These are phyloP conservation scores for Fusarium nanum DNA, from an alignment of 2,329 filamentous ascomycete genomes.

Conservation along the genomic window DNA sequence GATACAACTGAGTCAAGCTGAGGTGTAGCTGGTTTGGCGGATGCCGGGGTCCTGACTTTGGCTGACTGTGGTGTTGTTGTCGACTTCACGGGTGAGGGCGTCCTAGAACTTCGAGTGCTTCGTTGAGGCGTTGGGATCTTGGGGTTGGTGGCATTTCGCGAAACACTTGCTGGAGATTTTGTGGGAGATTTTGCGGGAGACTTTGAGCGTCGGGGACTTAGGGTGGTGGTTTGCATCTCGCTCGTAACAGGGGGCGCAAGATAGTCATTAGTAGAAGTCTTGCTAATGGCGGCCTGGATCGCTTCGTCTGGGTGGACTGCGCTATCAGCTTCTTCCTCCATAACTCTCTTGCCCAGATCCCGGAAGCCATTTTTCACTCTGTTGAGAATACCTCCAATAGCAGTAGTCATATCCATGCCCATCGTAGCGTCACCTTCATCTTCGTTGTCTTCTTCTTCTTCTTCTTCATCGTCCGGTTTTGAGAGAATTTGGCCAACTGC, in stretches of 20 bases:
- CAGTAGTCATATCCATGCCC: conserved; percentile 76
- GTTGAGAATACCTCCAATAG: conserved; percentile 70
- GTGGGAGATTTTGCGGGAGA: conserved; percentile 66
- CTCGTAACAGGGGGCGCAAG: conserved; percentile 49
- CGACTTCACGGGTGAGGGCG: conserved; percentile 44
- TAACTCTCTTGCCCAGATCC: conserved; percentile 63
- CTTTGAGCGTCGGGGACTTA: conserved; percentile 67
- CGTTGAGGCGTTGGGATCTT: conserved; percentile 57
- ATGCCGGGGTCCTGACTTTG: conserved; percentile 43
- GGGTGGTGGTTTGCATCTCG: conserved; percentile 47
- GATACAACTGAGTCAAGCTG: conserved; percentile 30
- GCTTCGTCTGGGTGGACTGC: conserved; percentile 59
- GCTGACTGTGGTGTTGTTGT: conserved; percentile 37
- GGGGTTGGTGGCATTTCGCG: conserved; percentile 59
- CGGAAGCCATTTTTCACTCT: conserved; percentile 48
- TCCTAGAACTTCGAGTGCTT: conserved; percentile 35
- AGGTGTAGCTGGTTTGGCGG: conserved; percentile 43
- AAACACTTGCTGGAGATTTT: conserved; percentile 62
- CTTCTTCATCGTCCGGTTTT: conserved; percentile 49
- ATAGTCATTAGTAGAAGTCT: conserved; percentile 35
- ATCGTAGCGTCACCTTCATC: conserved; percentile 50
- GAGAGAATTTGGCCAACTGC: conserved; percentile 67
- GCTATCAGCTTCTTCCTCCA: conserved; percentile 68
- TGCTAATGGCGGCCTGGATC: conserved; percentile 45
- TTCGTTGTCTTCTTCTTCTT: conserved; percentile 45